These are phyloP conservation scores for Ustilago shanxiensis DNA, from an alignment of 1,284 basidiomycete species.

Conservation along the genomic window DNA sequence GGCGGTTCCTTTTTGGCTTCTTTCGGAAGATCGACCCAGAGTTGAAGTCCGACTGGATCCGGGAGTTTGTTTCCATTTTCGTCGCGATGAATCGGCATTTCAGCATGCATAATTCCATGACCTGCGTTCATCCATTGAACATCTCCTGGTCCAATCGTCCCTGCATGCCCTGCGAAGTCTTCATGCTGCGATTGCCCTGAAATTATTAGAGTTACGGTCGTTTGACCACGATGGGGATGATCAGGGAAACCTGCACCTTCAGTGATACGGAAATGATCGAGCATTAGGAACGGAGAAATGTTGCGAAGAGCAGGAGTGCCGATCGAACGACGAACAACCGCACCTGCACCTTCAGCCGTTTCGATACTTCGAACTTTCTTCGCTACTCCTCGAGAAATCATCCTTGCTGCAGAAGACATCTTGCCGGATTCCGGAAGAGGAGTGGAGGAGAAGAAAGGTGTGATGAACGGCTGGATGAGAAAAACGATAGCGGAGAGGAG, in stretches of 20 bases:
- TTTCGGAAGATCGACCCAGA: slow-evolving; percentile 93
- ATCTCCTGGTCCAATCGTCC: slow-evolving; percentile 77
- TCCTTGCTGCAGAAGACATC: slow-evolving; percentile 5
- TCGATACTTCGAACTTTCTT: slow-evolving; percentile 84
- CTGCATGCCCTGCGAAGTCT: slow-evolving; percentile 87
- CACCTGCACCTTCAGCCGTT: slow-evolving; percentile 88
- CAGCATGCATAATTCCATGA: slow-evolving; percentile 68
- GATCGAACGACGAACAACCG: slow-evolving; percentile 88
- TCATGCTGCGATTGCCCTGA: slow-evolving; percentile 87
- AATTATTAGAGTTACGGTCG: slow-evolving; percentile 82
- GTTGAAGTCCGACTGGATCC: slow-evolving; percentile 83
- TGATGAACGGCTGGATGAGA: slow-evolving; percentile 9
- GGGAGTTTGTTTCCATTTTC: slow-evolving; percentile 73
- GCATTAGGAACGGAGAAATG: slow-evolving; percentile 89
- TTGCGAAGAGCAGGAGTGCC: slow-evolving; percentile 82
- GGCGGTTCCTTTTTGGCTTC: slow-evolving; percentile 82
- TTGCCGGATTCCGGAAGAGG: not conserved
- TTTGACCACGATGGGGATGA: slow-evolving; percentile 78
- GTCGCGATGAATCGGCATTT: slow-evolving; percentile 84
- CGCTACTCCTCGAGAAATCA: slow-evolving; percentile 77
- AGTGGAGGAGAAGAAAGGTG: not conserved
- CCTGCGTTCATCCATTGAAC: slow-evolving; percentile 62
- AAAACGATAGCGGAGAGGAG: not conserved
- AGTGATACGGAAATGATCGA: slow-evolving; percentile 72
- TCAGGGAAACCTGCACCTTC: slow-evolving; percentile 75